A percentile compares a stretch with the other conserved stretches of the same genome.
Evolutionary conservation across 441 rosid genomes (phyloP).

Genomic region (Manihot esculenta): DNA sequence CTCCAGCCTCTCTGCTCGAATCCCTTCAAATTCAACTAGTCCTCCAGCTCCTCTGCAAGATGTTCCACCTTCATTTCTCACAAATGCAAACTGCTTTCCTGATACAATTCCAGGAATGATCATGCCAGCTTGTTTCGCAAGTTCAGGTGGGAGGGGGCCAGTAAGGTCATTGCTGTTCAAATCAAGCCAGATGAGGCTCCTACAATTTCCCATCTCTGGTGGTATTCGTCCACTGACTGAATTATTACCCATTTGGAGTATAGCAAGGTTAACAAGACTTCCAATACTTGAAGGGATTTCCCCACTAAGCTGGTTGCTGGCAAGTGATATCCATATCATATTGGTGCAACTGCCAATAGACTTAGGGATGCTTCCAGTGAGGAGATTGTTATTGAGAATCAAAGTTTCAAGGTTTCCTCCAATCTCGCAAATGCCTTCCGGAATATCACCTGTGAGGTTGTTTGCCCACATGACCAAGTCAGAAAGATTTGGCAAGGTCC

Average conservation of each 20-base stretch:
- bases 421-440: constrained; percentile 61
- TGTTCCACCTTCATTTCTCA: constrained; percentile 93
- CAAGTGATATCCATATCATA: constrained; percentile 87
- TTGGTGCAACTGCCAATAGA: constrained; percentile 75
- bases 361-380: constrained; percentile 67
- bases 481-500: constrained; percentile 68
- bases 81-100: constrained; percentile 90
- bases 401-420: constrained; percentile 85
- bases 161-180: constrained; percentile 76
- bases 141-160: constrained; percentile 65
- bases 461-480: constrained; percentile 93
- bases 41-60: constrained; percentile 97
- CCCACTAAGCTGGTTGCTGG: constrained; percentile 72
- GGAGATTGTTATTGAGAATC: constrained; percentile 83
- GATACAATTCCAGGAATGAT: constrained; percentile 76
- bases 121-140: constrained; percentile 70
- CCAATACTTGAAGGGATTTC: constrained; percentile 74
- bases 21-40: constrained; percentile 88
- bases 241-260: constrained; percentile 89
- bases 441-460: constrained; percentile 75
- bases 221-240: constrained; percentile 74
- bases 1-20: constrained; percentile 70
- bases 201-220: constrained; percentile 69
- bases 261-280: constrained; percentile 60
- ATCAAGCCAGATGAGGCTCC: constrained; percentile 91